Evolutionary conservation across 2,329 filamentous ascomycete species (phyloP).

Genomic region (Exophiala lecanii-corni): DNA sequence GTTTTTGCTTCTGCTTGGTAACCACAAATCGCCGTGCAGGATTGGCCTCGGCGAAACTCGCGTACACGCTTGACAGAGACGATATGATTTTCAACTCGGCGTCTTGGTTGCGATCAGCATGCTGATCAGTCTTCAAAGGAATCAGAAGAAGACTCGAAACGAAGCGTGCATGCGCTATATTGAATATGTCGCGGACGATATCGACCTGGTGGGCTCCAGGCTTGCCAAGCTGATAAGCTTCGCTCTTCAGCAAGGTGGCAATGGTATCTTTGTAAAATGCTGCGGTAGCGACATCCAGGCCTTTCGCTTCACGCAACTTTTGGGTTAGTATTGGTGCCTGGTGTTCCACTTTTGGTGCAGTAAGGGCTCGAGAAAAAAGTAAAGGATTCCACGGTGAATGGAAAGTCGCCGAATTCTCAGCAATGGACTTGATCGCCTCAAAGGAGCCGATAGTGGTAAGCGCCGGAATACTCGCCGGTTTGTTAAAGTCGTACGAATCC

Average conservation of each 20-base stretch:
- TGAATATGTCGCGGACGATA: conserved; percentile 48
- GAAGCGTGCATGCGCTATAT: conserved; percentile 52
- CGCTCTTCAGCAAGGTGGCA: conserved; percentile 38
- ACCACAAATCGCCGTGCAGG: conserved; percentile 50
- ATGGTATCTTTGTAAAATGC: conserved; percentile 46
- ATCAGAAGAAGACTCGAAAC: conserved; percentile 51
- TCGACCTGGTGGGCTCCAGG: conserved; percentile 42
- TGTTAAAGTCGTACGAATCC: conserved; percentile 38
- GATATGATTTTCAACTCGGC: conserved; percentile 45
- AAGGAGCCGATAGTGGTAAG: conserved; percentile 40
- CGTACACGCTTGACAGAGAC: conserved; percentile 50
- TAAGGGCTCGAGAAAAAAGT: conserved; percentile 1
- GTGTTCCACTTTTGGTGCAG: conserved; percentile 1
- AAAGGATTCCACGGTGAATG: conserved; percentile 6
- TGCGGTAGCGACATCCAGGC: conserved; percentile 42
- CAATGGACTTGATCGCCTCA: conserved; percentile 37
- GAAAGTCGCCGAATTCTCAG: conserved; percentile 3
- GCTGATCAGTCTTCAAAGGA: conserved; percentile 50
- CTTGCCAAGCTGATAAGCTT: conserved; percentile 42
- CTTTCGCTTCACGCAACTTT: conserved; percentile 20
- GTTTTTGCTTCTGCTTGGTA: conserved; percentile 43
- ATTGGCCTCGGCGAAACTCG: conserved; percentile 51
- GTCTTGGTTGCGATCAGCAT: conserved; percentile 50
- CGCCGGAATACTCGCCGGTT: conserved; percentile 28
- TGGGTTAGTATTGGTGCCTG: conserved; percentile 5